Conservation (phyloP, 352 stramenopile species). For the Phytophthora pisi region DNA sequence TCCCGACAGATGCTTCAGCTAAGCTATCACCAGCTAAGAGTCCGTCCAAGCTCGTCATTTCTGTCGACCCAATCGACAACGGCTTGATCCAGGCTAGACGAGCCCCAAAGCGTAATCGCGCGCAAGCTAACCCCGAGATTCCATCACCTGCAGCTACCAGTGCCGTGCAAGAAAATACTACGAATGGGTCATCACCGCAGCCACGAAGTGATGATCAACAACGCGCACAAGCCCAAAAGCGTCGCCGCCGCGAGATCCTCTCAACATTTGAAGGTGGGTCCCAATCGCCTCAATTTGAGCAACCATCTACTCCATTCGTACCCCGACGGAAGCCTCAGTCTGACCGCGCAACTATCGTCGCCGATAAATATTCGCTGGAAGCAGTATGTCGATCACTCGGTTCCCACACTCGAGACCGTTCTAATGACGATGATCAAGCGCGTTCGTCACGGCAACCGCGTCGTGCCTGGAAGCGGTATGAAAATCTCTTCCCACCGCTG, state of each 20-base stretch:
- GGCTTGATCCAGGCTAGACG: not conserved
- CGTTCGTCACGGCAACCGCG: constrained; percentile 15
- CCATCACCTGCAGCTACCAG: not conserved
- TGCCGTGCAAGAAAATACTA: not conserved
- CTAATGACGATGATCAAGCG: constrained; percentile 1
- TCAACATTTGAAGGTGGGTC: constrained; percentile 13
- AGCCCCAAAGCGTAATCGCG: constrained; percentile 23
- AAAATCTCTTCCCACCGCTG: constrained; percentile 49
- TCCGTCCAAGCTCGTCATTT: constrained; percentile 26
- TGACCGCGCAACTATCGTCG: constrained; percentile 1
- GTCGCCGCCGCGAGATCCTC: constrained; percentile 18
- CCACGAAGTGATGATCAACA: constrained; percentile 5
- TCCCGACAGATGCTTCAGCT: constrained; percentile 5
- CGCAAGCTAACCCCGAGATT: not conserved
- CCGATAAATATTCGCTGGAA: constrained; percentile 24
- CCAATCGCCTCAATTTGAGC: constrained; percentile 28
- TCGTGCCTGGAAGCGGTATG: constrained; percentile 49
- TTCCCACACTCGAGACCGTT: constrained; percentile 10
- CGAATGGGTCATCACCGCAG: constrained; percentile 2
- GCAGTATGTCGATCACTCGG: constrained; percentile 20
- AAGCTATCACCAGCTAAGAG: constrained; percentile 12
- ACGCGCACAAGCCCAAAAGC: constrained; percentile 11
- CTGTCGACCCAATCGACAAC: constrained; percentile 6
- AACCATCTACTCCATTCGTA: not conserved
- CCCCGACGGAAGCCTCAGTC: constrained; percentile 5